Evolutionary conservation across 2,329 filamentous ascomycete species (phyloP).

Genomic region (Cladobotryum protrusum): DNA sequence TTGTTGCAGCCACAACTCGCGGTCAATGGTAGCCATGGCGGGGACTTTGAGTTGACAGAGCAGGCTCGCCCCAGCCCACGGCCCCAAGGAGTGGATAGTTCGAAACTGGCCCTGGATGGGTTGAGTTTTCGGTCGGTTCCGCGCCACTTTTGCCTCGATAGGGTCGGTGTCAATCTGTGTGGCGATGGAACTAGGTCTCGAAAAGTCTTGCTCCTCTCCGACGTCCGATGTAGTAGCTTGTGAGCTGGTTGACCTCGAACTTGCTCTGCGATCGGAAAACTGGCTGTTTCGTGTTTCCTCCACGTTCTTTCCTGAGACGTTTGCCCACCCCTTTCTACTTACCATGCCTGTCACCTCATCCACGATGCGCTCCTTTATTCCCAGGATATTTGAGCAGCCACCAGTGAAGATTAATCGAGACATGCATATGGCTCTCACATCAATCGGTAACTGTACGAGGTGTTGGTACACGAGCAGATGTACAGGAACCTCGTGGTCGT

Average conservation of each 20-base stretch:
- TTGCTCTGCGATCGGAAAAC: conserved; percentile 17
- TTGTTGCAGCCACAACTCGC: conserved; percentile 64
- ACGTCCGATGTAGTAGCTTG: conserved; percentile 15
- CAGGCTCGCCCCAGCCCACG: conserved; percentile 70
- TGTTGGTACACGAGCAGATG: conserved; percentile 70
- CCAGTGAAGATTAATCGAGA: conserved; percentile 82
- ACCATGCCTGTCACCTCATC: conserved; percentile 67
- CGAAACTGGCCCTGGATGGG: conserved; percentile 54
- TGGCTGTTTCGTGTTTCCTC: conserved; percentile 42
- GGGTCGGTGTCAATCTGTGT: conserved; percentile 22
- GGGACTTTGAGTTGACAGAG: conserved; percentile 62
- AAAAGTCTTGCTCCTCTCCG: conserved; percentile 18
- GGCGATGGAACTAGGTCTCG: conserved; percentile 19
- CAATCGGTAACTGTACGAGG: conserved; percentile 69
- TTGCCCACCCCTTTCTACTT: conserved; percentile 67
- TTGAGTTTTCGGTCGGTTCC: conserved; percentile 30
- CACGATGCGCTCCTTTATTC: conserved; percentile 70
- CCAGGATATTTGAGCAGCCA: conserved; percentile 70
- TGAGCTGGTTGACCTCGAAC: conserved; percentile 15
- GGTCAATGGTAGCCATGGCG: conserved; percentile 63
- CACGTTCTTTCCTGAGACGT: conserved; percentile 63
- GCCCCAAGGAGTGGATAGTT: conserved; percentile 61
- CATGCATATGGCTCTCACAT: conserved; percentile 81
- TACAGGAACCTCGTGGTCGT: conserved; percentile 81
- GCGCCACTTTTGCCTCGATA: conserved; percentile 31